A percentile compares a stretch with the other conserved stretches of the same genome.
phyloP scores from a whole-genome alignment of 2,329 filamentous ascomycete genomes.

The Cladosporium sphaerospermum region DNA sequence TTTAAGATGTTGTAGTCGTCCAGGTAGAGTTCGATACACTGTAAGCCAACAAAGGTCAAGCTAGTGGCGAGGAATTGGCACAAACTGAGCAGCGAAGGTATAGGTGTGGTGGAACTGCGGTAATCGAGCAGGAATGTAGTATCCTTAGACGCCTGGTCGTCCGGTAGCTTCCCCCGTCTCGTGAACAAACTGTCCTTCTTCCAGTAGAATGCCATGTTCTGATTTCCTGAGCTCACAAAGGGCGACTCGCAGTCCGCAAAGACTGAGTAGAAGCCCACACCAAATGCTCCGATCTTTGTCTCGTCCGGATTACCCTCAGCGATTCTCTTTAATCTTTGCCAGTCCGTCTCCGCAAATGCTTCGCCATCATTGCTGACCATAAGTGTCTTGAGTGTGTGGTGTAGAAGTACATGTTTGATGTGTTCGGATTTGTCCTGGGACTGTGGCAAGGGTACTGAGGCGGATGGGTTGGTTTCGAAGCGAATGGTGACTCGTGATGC shows the following conservation, averaged over 20 bases:
- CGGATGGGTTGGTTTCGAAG: conserved; percentile 85
- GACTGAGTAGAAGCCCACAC: conserved; percentile 96
- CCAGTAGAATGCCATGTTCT: conserved; percentile 99
- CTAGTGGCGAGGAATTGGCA: conserved; percentile 92
- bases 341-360: conserved; percentile 83
- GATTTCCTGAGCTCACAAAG: conserved; percentile 84
- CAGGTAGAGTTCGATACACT: conserved; percentile 82
- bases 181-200: conserved; percentile 97
- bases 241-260: conserved; percentile 98
- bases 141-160: conserved; percentile 50
- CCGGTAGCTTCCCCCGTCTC: conserved; percentile 67
- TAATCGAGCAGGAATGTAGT: conserved; percentile 96
- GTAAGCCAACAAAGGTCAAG: conserved; percentile 86
- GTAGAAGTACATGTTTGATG: conserved; percentile 73
- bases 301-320: conserved; percentile 99
- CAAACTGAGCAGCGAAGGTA: conserved; percentile 79
- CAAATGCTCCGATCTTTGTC: conserved; percentile 97
- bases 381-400: conserved; percentile 82
- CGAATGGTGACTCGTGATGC: conserved; percentile 84
- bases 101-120: conserved; percentile 75
- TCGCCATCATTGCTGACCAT: conserved; percentile 89
- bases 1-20: conserved; percentile 78
- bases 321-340: conserved; percentile 88
- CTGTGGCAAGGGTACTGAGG: conserved; percentile 62
- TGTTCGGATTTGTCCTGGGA: conserved; percentile 62